Percentiles rank a stretch among this genome's conserved stretches.
Conservation (phyloP, 1,284 basidiomycete species). For the Abortiporus biennis region DNA sequence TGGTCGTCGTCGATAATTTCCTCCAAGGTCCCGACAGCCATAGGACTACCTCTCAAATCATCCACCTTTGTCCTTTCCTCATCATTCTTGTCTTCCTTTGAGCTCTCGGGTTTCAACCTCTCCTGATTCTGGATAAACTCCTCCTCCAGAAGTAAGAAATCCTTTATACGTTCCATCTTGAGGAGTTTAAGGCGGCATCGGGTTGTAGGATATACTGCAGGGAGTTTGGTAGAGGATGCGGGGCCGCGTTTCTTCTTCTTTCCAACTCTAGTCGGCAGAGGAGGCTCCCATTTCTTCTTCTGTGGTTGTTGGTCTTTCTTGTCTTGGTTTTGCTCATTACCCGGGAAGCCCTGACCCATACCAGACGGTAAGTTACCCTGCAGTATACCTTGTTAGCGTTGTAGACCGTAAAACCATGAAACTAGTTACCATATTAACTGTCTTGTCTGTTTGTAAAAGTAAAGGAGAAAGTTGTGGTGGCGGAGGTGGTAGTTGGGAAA, state of each 20-base stretch:
- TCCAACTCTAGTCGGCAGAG: constrained; percentile 94
- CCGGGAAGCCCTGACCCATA: constrained; percentile 36
- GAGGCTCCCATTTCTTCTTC: constrained; percentile 99
- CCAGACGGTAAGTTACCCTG: constrained; percentile 83
- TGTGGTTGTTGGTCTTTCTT: constrained; percentile 66
- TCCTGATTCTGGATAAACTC: constrained; percentile 98
- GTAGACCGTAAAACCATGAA: neutral
- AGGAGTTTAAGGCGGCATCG: constrained; percentile 94
- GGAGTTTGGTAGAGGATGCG: constrained; percentile 87
- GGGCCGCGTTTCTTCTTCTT: constrained; percentile 96
- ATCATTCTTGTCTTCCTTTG: constrained; percentile 91
- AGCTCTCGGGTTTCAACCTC: constrained; percentile 74
- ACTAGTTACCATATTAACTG: constrained; percentile 6
- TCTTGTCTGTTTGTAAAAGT: neutral
- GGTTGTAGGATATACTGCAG: constrained; percentile 91
- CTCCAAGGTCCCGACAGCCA: constrained; percentile 96
- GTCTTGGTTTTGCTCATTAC: constrained; percentile 41
- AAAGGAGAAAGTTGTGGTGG: constrained; percentile 1
- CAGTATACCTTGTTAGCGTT: neutral
- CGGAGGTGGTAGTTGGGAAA: constrained; percentile 5
- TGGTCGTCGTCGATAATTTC: constrained; percentile 99
- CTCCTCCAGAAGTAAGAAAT: constrained; percentile 95
- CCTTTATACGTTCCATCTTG: constrained; percentile 98
- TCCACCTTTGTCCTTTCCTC: constrained; percentile 94
- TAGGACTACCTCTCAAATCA: constrained; percentile 91